Base-by-base conservation (phyloP, 2,329 filamentous ascomycete species). In the Cordyceps militaris region DNA sequence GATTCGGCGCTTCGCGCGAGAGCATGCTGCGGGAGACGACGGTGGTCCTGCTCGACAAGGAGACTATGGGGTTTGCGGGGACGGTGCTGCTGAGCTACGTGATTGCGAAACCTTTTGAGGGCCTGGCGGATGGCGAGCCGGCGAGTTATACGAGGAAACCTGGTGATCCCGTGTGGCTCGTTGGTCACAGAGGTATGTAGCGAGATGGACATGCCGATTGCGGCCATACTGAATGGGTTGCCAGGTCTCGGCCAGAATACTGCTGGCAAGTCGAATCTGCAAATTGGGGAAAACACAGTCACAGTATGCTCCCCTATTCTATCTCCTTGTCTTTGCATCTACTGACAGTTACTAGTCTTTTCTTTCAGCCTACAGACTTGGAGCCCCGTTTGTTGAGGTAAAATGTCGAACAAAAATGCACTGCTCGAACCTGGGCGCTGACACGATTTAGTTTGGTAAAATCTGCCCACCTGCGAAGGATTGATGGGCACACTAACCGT, bases 21-120 rank as follows among this genome's bases (percentile, higher is more conserved):
- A 70, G 66, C 42, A 62, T 73, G 47, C 62, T 70, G 40, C 67
- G 69, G 28, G 66, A 70, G 50, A 63, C 64, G 9, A 67, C 65
- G 0, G 61, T 73, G n/a, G 64, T 68, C 2, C 67, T 74, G 52
- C 52, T 72, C 8, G 61, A 66, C 38, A 70, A 59, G 34, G 59
- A 66, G 6, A 66, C 63, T 1, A 64, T 70, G 61, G 56, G 64
- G 16, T 61, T 63, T 28, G 57, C 69, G 4, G 72, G 71, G 3
- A 69, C 64, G 1, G 63, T 73, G 7, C 66, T 70, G 24, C 70
- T 73, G 42, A 72, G 67, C 16, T 70, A 64, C 52, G 56, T 73
- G 4, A 63, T 73, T 23, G 66, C 61, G 0, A 65, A 49, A 19
- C 64, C 65, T 11, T 71, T 63, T 54, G 32, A 28, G 13, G 56